Percentiles rank a stretch among this genome's conserved stretches.
phyloP scores from a whole-genome alignment of 768 basidiomycete genomes.

The Amanita exitialis region DNA sequence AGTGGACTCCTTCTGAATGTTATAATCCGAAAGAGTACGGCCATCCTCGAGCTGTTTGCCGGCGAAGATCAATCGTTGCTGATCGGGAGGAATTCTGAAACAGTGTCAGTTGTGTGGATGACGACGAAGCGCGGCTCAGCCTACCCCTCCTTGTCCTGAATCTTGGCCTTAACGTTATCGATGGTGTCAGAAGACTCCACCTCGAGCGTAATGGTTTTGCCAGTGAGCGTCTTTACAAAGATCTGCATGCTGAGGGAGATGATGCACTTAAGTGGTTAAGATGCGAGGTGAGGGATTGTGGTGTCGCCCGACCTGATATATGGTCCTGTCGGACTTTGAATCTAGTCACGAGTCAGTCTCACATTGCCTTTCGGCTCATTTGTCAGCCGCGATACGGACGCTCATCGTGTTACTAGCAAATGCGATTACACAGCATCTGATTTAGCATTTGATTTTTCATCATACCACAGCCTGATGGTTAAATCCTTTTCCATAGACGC shows the following conservation, averaged over 20 bases:
- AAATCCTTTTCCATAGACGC: slow-evolving; percentile 88
- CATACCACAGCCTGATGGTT: slow-evolving; percentile 75
- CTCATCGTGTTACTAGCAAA: not conserved
- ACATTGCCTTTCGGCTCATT: not conserved
- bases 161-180: slow-evolving; percentile 7
- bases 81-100: slow-evolving; percentile 6
- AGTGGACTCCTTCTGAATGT: slow-evolving; percentile 7
- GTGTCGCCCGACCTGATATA: slow-evolving; percentile 17
- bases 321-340: slow-evolving; percentile 28
- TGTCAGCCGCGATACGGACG: not conserved
- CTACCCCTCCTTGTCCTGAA: slow-evolving; percentile 7
- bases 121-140: not conserved
- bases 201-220: slow-evolving; percentile 5
- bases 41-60: slow-evolving; percentile 7
- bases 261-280: slow-evolving; percentile 8
- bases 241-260: slow-evolving; percentile 7
- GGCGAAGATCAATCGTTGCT: slow-evolving; percentile 6
- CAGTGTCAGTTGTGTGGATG: not conserved
- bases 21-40: slow-evolving; percentile 7
- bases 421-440: not conserved
- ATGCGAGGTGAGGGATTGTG: slow-evolving; percentile 6
- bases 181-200: slow-evolving; percentile 8
- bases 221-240: slow-evolving; percentile 7
- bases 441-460: no score
- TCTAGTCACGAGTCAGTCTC: slow-evolving; percentile 8